Evolutionary conservation across 2,329 filamentous ascomycete species (phyloP).

Genomic region (Diaporthe sp.): DNA sequence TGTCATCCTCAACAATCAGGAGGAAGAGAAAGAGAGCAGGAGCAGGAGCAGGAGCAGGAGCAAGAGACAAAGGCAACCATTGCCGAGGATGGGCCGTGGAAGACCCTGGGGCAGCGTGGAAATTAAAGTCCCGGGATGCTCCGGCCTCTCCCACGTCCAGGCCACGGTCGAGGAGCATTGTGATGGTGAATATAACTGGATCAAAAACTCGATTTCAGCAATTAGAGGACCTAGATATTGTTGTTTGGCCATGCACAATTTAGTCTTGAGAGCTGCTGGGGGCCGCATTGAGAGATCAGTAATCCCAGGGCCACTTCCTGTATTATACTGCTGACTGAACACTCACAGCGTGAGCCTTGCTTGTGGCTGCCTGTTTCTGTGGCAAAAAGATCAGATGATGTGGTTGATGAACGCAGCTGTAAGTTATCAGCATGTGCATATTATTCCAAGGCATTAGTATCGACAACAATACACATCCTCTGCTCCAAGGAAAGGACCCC

Average conservation of each 20-base stretch:
- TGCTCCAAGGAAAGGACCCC: background rate
- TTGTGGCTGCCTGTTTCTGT: background rate
- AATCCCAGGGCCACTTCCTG: background rate
- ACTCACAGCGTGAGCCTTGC: background rate
- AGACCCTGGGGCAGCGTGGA: background rate
- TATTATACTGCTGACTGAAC: background rate
- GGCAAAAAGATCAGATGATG: background rate
- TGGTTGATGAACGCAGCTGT: background rate
- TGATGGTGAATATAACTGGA: background rate
- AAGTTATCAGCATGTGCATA: background rate
- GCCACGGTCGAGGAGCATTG: background rate
- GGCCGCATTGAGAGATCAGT: too few species aligned
- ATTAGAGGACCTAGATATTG: background rate
- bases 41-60: background rate
- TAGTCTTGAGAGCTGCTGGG: background rate
- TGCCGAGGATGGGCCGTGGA: constrained; percentile 1
- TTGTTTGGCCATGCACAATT: background rate
- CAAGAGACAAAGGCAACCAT: background rate
- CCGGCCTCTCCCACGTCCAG: background rate
- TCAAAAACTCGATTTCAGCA: background rate
- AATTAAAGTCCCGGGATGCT: constrained; percentile 25
- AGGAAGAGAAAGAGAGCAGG: background rate
- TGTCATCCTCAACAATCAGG: background rate
- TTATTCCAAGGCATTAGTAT: background rate
- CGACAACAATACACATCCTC: background rate